phyloP scores from a whole-genome alignment of 352 stramenopile genomes.

The Globisporangium ultimum region DNA sequence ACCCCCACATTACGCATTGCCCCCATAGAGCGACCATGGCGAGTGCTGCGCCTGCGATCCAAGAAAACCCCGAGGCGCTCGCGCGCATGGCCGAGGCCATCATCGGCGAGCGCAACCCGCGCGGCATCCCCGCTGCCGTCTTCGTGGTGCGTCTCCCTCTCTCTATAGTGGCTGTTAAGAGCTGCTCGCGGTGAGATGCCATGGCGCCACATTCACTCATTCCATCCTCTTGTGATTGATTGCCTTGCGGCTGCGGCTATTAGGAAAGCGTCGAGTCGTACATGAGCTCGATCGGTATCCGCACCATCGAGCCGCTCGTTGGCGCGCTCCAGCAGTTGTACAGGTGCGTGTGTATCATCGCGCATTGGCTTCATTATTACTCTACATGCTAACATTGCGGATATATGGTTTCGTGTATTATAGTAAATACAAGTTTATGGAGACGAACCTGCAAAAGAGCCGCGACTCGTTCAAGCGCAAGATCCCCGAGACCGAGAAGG shows the following conservation, averaged over 20 bases:
- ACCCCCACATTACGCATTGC: too few relatives aligned
- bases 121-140: slow-evolving; percentile 72
- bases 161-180: not conserved
- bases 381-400: not conserved
- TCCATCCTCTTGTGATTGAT: not conserved
- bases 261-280: slow-evolving; percentile 76
- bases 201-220: not conserved
- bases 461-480: slow-evolving; percentile 87
- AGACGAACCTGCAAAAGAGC: slow-evolving; percentile 83
- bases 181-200: not conserved
- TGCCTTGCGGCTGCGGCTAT: not conserved
- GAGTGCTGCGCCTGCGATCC: slow-evolving; percentile 26
- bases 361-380: too few relatives aligned
- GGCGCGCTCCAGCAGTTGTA: slow-evolving; percentile 84
- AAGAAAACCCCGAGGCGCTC: slow-evolving; percentile 70
- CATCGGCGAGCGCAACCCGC: slow-evolving; percentile 75
- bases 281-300: slow-evolving; percentile 49
- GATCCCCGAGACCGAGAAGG: slow-evolving; percentile 91
- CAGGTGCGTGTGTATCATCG: slow-evolving; percentile 21
- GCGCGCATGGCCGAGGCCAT: slow-evolving; percentile 67
- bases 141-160: slow-evolving; percentile 58
- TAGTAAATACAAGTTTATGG: slow-evolving; percentile 91
- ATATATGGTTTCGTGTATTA: not conserved
- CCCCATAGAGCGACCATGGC: slow-evolving; percentile 26
- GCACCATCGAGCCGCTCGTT: slow-evolving; percentile 71